Evolutionary conservation across 2,329 filamentous ascomycete species (phyloP), one percentile per base, ranked within the genome.

Genomic region (Cladophialophora psammophila): DNA sequence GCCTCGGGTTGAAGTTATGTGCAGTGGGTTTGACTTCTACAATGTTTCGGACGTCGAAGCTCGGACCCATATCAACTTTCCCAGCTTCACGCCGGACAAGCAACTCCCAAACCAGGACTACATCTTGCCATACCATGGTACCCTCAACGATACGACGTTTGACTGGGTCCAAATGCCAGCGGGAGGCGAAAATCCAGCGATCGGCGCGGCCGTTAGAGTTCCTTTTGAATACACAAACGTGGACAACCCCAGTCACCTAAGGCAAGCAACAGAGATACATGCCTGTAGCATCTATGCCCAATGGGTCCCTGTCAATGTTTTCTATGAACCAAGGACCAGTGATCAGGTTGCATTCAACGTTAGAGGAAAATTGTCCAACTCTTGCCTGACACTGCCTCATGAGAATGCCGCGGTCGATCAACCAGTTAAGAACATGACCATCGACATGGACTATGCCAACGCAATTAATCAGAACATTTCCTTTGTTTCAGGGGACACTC

Each of bases 251-350:
- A 67, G 20, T 12, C n/a, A 42, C 20, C 50, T 63, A 40, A 42
- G 32, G 31, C 63, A 65, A 57, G 68, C 45, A 35, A 68, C 63
- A 9, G 65, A 64, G 38, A 63, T 66, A 13, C 66, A 67, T 55
- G 69, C 68, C 18, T 71, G 69, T 56, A 70, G 68, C 42, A 66
- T 71, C 15, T 68, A 71, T 35, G 69, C 69, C 12, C 65, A 70
- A 55, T 71, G 69, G 69, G 54, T 69, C 2, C 64, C 67, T 12
- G 64, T 69, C 8, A 56, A 67, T 18, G 67, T 69, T 20, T 69
- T 48, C 50, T 69, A 69, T 48, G 64, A 69, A 45, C 64, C 67
- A 1, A 40, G 64, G 42, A 66, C 52, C 5, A 59, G 42, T 36
- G 64, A 69, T 36, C 64, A 69, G 50, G 67, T 69, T n/a, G 36